Conservation (phyloP, 1,284 basidiomycete genomes). For the Trametes sp. region DNA sequence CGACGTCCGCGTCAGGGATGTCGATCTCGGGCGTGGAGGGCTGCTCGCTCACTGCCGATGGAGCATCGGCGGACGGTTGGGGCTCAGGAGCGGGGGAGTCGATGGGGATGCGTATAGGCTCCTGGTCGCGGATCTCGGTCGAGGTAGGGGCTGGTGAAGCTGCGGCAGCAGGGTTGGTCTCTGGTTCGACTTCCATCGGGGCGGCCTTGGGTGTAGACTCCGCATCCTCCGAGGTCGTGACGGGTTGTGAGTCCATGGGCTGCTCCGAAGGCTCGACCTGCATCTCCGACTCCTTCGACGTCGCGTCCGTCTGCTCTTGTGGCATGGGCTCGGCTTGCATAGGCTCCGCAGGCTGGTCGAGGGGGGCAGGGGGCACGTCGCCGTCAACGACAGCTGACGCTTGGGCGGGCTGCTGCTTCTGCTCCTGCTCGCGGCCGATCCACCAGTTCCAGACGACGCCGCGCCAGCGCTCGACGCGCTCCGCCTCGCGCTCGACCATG, state of each 20-base stretch:
- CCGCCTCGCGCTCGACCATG: slow-evolving; percentile 65
- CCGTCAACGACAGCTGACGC: neutral
- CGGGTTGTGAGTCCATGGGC: neutral
- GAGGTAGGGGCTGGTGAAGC: neutral
- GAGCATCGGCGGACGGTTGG: no score
- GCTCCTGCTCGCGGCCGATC: slow-evolving; percentile 16
- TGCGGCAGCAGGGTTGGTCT: neutral
- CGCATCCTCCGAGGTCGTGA: neutral
- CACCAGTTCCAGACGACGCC: slow-evolving; percentile 33
- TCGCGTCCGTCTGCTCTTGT: neutral
- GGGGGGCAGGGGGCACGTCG: neutral
- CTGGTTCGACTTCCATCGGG: slow-evolving; percentile 15
- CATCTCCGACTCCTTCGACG: slow-evolving; percentile 9
- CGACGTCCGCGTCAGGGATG: slow-evolving; percentile 20
- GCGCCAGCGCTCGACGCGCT: slow-evolving; percentile 50
- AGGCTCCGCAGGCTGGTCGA: neutral
- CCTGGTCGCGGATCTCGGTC: neutral
- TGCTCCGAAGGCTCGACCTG: slow-evolving; percentile 13
- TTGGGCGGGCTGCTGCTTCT: neutral
- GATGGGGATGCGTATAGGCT: neutral
- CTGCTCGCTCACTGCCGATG: neutral
- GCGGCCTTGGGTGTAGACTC: neutral
- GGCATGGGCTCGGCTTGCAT: neutral
- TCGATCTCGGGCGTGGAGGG: slow-evolving; percentile 20
- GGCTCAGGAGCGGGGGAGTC: neutral